These are phyloP conservation scores for Ophiostoma piceae DNA, from an alignment of 2,329 filamentous ascomycete species.

Conservation along the genomic window DNA sequence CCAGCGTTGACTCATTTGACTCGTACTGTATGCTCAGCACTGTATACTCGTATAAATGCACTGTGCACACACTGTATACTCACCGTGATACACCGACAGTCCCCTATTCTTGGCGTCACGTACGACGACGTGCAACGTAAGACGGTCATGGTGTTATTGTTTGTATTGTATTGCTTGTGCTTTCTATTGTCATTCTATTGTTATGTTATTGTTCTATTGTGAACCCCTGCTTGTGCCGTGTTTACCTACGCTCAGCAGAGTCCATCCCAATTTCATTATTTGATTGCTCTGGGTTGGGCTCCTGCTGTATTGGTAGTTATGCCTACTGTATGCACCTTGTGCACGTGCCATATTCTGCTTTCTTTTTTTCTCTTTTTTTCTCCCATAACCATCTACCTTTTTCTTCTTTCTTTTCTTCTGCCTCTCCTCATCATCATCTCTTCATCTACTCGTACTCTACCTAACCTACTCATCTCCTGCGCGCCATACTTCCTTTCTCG, in stretches of 20 bases:
- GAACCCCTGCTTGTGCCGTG: too few species aligned
- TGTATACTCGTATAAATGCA: too few species aligned
- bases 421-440: not conserved
- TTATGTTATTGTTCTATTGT: too few species aligned
- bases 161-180: not conserved
- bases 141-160: not conserved
- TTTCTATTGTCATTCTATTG: not conserved
- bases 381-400: not conserved
- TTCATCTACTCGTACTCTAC: not conserved
- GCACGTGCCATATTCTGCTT: not conserved
- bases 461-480: not conserved
- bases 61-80: too few species aligned
- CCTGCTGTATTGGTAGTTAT: too few species aligned
- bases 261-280: too few species aligned
- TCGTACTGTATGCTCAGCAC: too few species aligned
- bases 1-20: too few species aligned
- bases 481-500: constrained; percentile 6
- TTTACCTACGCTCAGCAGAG: too few species aligned
- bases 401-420: not conserved
- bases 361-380: not conserved
- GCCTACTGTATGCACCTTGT: too few species aligned
- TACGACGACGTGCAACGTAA: constrained; percentile 8
- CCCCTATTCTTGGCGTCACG: constrained; percentile 4
- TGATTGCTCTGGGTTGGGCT: too few species aligned
- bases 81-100: not conserved